phyloP scores from a whole-genome alignment of 1,284 basidiomycete species.

The Tilletia walkeri region DNA sequence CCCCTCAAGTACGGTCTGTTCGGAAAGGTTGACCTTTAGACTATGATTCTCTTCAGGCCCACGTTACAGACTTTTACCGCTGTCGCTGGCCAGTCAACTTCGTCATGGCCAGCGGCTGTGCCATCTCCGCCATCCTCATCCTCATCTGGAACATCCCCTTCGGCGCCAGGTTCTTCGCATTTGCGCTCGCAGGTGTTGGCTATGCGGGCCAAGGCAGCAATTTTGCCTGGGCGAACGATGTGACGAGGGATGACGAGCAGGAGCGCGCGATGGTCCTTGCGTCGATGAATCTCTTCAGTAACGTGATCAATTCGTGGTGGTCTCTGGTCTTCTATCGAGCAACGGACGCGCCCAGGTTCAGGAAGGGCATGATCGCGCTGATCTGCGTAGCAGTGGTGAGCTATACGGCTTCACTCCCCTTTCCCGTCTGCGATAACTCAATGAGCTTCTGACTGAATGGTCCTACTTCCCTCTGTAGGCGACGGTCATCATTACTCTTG shows the following conservation, averaged over 20 bases:
- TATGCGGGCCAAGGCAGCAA: conserved; percentile 52
- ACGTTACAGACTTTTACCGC: not conserved
- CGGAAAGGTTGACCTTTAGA: not conserved
- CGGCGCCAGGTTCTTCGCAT: conserved; percentile 41
- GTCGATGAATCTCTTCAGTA: conserved; percentile 37
- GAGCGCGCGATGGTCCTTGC: conserved; percentile 42
- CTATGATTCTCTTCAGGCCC: not conserved
- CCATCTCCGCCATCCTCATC: conserved; percentile 32
- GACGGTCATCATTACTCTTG: too few species aligned
- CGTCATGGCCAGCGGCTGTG: conserved; percentile 31
- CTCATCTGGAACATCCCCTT: conserved; percentile 42
- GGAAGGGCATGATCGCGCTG: conserved; percentile 42
- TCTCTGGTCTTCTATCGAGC: conserved; percentile 43
- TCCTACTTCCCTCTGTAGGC: too few species aligned
- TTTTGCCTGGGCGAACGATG: conserved; percentile 54
- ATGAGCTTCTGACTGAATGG: too few species aligned
- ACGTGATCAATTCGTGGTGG: conserved; percentile 47
- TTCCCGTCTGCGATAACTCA: not conserved
- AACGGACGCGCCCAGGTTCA: conserved; percentile 37
- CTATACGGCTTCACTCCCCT: too few species aligned
- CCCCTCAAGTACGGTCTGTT: not conserved
- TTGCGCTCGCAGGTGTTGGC: conserved; percentile 41
- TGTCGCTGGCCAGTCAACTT: conserved; percentile 27
- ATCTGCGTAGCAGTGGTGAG: not conserved
- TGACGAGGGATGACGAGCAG: conserved; percentile 42